A percentile compares a stretch with the other conserved stretches of the same genome.
phyloP scores from a whole-genome alignment of 805 yeast species.

The Lipomyces chichibuensis region DNA sequence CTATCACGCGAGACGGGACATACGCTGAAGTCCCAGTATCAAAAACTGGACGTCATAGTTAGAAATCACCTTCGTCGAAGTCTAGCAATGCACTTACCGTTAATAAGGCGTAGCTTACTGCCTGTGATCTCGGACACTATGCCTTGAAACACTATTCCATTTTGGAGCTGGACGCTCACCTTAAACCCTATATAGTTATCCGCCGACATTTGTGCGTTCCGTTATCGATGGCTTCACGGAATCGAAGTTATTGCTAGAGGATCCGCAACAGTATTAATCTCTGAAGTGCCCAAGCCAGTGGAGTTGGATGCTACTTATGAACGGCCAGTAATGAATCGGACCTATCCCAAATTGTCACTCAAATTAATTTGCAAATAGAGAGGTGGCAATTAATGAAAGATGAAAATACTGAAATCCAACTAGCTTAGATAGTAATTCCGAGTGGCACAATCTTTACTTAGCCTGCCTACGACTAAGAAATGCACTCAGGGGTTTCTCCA shows the following conservation, averaged over 20 bases:
- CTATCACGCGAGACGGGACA: slow-evolving; percentile 28
- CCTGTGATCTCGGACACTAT: slow-evolving; percentile 50
- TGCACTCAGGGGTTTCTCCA: not conserved
- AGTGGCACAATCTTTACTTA: not conserved
- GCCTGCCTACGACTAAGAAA: too few species aligned
- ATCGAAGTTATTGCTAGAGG: not conserved
- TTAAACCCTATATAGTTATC: slow-evolving; percentile 24
- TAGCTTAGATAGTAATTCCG: not conserved
- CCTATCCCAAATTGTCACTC: not conserved
- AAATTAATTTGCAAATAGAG: not conserved
- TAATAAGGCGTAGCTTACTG: slow-evolving; percentile 47
- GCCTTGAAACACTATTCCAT: slow-evolving; percentile 43
- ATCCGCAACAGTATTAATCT: not conserved
- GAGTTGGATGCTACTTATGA: not conserved
- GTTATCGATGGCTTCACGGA: not conserved
- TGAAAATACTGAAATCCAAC: too few species aligned
- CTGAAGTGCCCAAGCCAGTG: not conserved
- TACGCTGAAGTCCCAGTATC: slow-evolving; percentile 19
- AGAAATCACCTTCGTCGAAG: not conserved
- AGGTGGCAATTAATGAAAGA: not conserved
- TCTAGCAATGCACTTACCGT: slow-evolving; percentile 42
- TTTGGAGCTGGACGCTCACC: slow-evolving; percentile 28
- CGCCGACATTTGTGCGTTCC: slow-evolving; percentile 15
- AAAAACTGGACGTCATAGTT: slow-evolving; percentile 29
- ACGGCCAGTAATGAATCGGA: not conserved